Evolutionary conservation across 2,329 filamentous ascomycete genomes (phyloP).

Genomic region (Curvularia sp.): DNA sequence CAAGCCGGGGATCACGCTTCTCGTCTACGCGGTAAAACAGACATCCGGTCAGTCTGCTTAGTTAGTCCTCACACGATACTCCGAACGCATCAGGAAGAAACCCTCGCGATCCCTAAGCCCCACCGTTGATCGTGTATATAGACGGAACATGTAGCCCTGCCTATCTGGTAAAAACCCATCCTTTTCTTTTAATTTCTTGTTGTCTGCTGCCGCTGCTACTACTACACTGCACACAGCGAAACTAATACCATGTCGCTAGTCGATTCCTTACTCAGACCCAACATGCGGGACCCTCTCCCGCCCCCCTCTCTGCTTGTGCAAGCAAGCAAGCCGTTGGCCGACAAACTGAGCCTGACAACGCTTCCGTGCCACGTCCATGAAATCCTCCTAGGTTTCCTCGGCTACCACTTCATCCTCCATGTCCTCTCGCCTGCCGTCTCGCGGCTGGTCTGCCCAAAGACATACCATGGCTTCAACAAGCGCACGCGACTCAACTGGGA

Average conservation of each 20-base stretch:
- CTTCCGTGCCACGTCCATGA: conserved; percentile 82
- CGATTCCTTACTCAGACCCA: conserved; percentile 33
- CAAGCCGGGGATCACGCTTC: conserved; percentile 17
- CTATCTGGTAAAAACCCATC: conserved; percentile 12
- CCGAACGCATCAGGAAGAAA: conserved; percentile 10
- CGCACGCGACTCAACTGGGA: conserved; percentile 80
- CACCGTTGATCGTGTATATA: conserved; percentile 6
- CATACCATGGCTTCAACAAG: conserved; percentile 68
- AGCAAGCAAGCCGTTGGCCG: conserved; percentile 69
- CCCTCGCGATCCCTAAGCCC: conserved; percentile 8
- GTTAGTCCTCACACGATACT: conserved; percentile 12
- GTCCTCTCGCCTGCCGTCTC: conserved; percentile 74
- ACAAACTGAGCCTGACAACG: conserved; percentile 67
- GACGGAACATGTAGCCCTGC: conserved; percentile 15
- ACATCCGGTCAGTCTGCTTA: conserved; percentile 10
- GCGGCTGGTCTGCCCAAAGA: conserved; percentile 64
- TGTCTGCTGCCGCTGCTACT: background rate
- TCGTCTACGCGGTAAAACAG: conserved; percentile 13
- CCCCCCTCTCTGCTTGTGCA: conserved; percentile 63
- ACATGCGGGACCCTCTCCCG: conserved; percentile 77
- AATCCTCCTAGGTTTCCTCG: conserved; percentile 68
- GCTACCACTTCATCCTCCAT: conserved; percentile 73
- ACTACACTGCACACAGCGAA: conserved; percentile 8
- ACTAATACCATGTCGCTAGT: conserved; percentile 32
- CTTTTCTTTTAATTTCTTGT: background rate